Evolutionary conservation across 129 eudicot genomes (phyloP), one percentile per base, ranked within the genome.

Genomic region (Tanacetum coccineum): DNA sequence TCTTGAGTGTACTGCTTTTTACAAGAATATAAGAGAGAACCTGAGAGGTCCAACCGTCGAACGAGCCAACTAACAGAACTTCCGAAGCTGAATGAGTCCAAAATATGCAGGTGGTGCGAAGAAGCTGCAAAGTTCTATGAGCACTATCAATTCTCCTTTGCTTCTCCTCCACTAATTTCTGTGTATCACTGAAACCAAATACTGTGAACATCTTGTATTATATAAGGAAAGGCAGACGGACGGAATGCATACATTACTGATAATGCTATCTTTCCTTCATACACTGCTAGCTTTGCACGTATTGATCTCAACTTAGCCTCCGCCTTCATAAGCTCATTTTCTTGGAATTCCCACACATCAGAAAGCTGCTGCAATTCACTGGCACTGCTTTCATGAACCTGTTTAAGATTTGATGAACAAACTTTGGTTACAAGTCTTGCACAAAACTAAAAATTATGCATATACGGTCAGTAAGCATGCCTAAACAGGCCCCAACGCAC

Each of bases 41-140:
- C 97, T 87, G 93, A 72, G 87, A 80, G 63, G 79, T 81, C 97
- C 97, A 91, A 45, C 97, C 97, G 59, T 91, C 88, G 73, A 81
- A 91, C 14, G 97, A 91, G 40, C 97, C 95, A 21, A 83, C 79
- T 64, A 91, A 73, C 18, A 85, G 58, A 77, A 91, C 97, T 78
- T 91, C 84, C 3, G 90, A 77, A 65, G 93, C 97, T 40, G 93
- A 74, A 76, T 75, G 89, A 66, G 92, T 84, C 97, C 97, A 91
- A 62, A 81, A 79, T 50, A 91, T 59, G 30, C 65, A 64, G 52
- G 85, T 59, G 26, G 81, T 76, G 8, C 87, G 84, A 76, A 91
- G 95, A 70, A 83, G 87, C 64, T 81, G 87, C 30, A 85, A 74
- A 59, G 95, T 81, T 77, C 68, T 76, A 66, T 75, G 81, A 11